Evolutionary conservation across 805 yeast genomes (phyloP).

Genomic region (Starmerella floris): DNA sequence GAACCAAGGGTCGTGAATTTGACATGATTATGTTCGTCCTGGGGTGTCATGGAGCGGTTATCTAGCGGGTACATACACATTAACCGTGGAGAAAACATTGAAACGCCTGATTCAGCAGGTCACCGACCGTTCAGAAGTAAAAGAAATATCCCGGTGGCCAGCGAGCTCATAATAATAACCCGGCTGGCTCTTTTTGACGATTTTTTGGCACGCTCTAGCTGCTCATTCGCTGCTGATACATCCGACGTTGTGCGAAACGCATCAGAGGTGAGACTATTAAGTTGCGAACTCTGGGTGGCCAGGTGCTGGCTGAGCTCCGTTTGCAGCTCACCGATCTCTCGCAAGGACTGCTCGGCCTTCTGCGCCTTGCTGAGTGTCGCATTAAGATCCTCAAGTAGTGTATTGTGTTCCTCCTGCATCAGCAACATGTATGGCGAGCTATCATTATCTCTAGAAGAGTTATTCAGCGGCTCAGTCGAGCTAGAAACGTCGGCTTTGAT

Average conservation of each 20-base stretch:
- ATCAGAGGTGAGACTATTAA: constrained; percentile 47
- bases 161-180: constrained; percentile 41
- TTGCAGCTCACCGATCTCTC: constrained; percentile 62
- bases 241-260: constrained; percentile 56
- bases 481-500: background rate
- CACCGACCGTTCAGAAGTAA: constrained; percentile 30
- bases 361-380: constrained; percentile 28
- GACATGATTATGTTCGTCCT: no score
- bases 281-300: constrained; percentile 56
- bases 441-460: background rate
- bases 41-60: no score
- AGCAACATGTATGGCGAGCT: constrained; percentile 19
- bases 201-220: constrained; percentile 52
- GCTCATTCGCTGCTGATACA: constrained; percentile 56
- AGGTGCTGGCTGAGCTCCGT: constrained; percentile 62
- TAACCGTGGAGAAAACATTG: no score
- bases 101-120: no score
- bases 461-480: background rate
- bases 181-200: constrained; percentile 50
- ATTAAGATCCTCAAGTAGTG: constrained; percentile 28
- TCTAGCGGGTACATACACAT: no score
- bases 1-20: no score
- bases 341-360: constrained; percentile 30
- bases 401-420: constrained; percentile 28
- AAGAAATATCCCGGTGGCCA: constrained; percentile 43